These are phyloP conservation scores for Cylindrotheca fusiformis DNA, from an alignment of 108 stramenopile species.

Conservation along the genomic window DNA sequence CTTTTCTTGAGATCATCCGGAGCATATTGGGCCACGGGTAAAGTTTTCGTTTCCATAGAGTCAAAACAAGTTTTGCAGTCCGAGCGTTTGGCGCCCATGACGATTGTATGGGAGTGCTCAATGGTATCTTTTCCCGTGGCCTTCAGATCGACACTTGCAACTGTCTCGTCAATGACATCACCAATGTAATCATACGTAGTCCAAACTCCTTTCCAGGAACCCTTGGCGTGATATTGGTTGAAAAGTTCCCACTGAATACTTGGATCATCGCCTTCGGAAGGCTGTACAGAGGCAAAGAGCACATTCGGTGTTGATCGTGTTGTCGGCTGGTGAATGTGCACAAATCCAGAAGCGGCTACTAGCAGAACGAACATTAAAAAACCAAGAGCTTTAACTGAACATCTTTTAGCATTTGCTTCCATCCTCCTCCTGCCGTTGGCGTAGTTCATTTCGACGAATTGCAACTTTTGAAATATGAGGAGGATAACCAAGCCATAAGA, in stretches of 20 bases:
- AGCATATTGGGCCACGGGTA: constrained; percentile 66
- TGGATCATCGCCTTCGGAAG: constrained; percentile 39
- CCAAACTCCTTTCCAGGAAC: constrained; percentile 86
- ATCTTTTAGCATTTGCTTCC: no score
- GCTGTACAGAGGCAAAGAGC: no score
- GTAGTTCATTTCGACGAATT: no score
- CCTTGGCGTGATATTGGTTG: constrained; percentile 71
- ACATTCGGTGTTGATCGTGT: no score
- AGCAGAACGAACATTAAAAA: no score
- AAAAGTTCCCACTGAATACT: constrained; percentile 81
- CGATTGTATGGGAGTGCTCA: constrained; percentile 67
- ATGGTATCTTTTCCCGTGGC: constrained; percentile 30
- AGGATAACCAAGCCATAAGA: no score
- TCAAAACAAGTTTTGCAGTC: constrained; percentile 82
- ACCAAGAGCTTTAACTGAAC: no score
- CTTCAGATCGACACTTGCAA: constrained; percentile 61
- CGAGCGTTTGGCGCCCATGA: constrained; percentile 61
- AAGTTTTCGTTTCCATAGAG: constrained; percentile 53
- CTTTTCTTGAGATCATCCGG: constrained; percentile 25
- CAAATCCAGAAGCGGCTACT: no score
- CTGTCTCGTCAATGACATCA: constrained; percentile 67
- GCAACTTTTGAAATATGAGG: no score
- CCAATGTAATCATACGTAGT: constrained; percentile 81
- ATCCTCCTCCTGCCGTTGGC: no score
- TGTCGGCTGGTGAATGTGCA: no score